Percentiles rank a stretch among this genome's conserved stretches.
phyloP scores from a whole-genome alignment of 768 basidiomycete genomes.

The Pulveroboletus sp. region DNA sequence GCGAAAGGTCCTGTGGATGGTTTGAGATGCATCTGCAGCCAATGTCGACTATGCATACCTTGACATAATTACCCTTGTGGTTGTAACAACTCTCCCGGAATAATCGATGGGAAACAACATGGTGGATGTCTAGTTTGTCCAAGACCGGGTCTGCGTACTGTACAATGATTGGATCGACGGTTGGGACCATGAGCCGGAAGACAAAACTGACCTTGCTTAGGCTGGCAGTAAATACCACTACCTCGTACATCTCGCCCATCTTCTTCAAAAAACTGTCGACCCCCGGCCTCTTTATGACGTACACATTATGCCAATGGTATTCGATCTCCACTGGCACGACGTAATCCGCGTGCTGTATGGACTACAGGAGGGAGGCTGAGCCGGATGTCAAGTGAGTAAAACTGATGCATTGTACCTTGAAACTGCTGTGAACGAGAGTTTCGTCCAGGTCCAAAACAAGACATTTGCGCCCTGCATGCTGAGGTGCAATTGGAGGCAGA shows the following conservation, averaged over 20 bases:
- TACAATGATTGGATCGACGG: slow-evolving; percentile 9
- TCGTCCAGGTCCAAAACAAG: slow-evolving; percentile 96
- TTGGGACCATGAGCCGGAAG: neutral
- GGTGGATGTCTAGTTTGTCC: slow-evolving; percentile 91
- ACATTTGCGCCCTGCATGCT: slow-evolving; percentile 88
- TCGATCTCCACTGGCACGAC: slow-evolving; percentile 99
- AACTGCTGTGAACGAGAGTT: slow-evolving; percentile 94
- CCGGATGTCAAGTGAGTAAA: neutral
- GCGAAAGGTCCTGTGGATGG: slow-evolving; percentile 84
- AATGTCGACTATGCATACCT: slow-evolving; percentile 50
- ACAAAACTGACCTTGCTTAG: slow-evolving; percentile 76
- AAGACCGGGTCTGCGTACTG: slow-evolving; percentile 98
- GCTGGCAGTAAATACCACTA: slow-evolving; percentile 97
- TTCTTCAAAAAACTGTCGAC: slow-evolving; percentile 95
- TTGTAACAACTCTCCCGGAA: slow-evolving; percentile 99
- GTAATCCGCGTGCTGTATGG: slow-evolving; percentile 92
- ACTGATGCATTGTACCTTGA: slow-evolving; percentile 64
- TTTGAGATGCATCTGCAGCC: neutral
- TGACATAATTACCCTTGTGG: slow-evolving; percentile 98
- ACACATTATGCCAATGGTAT: slow-evolving; percentile 97
- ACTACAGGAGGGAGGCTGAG: slow-evolving; percentile 42
- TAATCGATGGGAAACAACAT: slow-evolving; percentile 87
- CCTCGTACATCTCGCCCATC: slow-evolving; percentile 98
- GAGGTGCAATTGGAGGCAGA: slow-evolving; percentile 76
- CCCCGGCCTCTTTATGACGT: slow-evolving; percentile 97